Conservation (phyloP, 257 asterid genomes). For the Striga asiatica region DNA sequence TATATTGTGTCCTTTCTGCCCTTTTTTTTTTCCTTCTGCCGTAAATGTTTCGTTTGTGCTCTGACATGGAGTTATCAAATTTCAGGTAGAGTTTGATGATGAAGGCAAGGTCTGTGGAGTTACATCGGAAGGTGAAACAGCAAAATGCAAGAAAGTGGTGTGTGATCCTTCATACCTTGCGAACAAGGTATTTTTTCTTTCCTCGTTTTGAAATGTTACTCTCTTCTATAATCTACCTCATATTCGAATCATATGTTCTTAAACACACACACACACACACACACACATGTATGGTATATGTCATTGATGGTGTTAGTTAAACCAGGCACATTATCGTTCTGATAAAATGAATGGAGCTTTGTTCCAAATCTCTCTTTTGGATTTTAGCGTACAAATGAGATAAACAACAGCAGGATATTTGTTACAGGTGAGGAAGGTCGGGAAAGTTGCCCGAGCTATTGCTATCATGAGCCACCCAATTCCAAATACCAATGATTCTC, state of each 20-base stretch:
- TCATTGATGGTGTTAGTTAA: too few relatives aligned
- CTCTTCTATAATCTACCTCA: neutral
- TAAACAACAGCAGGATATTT: too few relatives aligned
- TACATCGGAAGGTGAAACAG: slow-evolving; percentile 78
- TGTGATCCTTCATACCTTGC: slow-evolving; percentile 74
- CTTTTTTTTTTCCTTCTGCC: neutral
- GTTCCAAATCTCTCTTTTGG: too few relatives aligned
- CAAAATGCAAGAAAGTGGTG: slow-evolving; percentile 72
- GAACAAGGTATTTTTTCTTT: slow-evolving; percentile 44
- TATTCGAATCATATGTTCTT: neutral
- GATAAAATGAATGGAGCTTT: too few relatives aligned
- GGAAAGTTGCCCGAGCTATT: slow-evolving; percentile 66
- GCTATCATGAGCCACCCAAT: slow-evolving; percentile 77
- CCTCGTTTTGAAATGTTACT: neutral
- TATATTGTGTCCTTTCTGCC: too few relatives aligned
- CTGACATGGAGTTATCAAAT: slow-evolving; percentile 7
- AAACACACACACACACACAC: too few relatives aligned
- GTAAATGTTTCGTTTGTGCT: neutral
- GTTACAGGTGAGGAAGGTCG: slow-evolving; percentile 53
- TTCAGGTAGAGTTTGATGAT: slow-evolving; percentile 63
- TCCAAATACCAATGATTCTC: slow-evolving; percentile 61
- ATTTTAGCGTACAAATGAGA: too few relatives aligned
- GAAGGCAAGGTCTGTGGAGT: slow-evolving; percentile 76
- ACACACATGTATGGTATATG: too few relatives aligned
- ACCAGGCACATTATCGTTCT: too few relatives aligned